Conservation (phyloP, 192 early-diverging fungal genomes). For the Podochytrium sp. region DNA sequence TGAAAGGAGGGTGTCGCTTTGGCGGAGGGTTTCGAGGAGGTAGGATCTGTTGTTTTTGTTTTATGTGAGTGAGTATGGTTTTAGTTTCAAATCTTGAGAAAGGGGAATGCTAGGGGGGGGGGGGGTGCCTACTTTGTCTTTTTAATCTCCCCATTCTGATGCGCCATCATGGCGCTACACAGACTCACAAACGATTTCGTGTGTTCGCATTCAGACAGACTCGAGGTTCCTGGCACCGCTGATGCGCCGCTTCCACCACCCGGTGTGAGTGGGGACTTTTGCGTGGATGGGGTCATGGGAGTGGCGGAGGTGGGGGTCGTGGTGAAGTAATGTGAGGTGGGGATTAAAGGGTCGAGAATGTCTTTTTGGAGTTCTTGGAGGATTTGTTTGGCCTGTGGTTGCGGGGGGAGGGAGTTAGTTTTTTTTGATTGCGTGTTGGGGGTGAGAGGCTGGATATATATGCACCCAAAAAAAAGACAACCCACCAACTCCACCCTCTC, state of each 20-base stretch:
- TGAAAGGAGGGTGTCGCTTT: neutral
- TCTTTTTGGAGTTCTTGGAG: slow-evolving; percentile 16
- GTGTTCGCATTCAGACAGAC: slow-evolving; percentile 13
- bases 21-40: slow-evolving; percentile 11
- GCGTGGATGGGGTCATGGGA: too few relatives aligned
- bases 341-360: neutral
- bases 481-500: slow-evolving; percentile 7
- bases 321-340: too few relatives aligned
- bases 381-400: slow-evolving; percentile 17
- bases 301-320: too few relatives aligned
- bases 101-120: neutral
- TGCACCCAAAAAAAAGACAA: neutral
- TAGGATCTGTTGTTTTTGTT: slow-evolving; percentile 12
- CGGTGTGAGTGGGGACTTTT: too few relatives aligned
- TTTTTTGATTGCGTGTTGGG: neutral
- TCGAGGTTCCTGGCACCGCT: neutral
- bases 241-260: too few relatives aligned
- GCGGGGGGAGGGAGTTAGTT: neutral
- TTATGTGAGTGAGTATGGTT: neutral
- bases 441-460: too few relatives aligned
- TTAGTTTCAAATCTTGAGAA: neutral
- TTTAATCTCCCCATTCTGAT: slow-evolving; percentile 13
- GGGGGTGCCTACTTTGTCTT: slow-evolving; percentile 16
- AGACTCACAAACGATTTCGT: slow-evolving; percentile 12
- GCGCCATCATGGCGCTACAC: slow-evolving; percentile 4